Evolutionary conservation across 306 rosid species (phyloP).

Genomic region (Prunus armeniaca): DNA sequence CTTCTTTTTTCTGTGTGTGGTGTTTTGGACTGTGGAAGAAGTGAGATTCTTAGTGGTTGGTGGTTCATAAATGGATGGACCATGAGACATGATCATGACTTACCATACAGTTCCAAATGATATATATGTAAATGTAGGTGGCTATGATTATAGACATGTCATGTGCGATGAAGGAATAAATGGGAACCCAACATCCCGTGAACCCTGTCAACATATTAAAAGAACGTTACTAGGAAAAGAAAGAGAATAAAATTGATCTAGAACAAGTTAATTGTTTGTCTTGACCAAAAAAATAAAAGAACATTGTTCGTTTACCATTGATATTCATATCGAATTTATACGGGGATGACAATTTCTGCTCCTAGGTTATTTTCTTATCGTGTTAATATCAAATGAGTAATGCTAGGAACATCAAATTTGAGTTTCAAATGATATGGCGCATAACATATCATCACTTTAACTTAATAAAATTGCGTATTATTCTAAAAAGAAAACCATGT

Average conservation of each 20-base stretch:
- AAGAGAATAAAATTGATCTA: not conserved
- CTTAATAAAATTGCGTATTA: no score
- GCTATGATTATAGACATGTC: not conserved
- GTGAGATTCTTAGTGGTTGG: slow-evolving; percentile 39
- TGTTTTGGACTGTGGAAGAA: slow-evolving; percentile 20
- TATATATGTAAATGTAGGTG: slow-evolving; percentile 5
- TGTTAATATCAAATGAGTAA: no score
- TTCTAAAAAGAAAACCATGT: no score
- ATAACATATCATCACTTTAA: no score
- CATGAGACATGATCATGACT: not conserved
- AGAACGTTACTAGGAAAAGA: not conserved
- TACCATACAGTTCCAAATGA: not conserved
- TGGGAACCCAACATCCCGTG: not conserved
- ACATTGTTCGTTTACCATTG: no score
- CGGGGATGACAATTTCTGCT: no score
- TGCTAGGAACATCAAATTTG: no score
- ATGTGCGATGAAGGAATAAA: not conserved
- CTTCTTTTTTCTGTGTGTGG: not conserved
- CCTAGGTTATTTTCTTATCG: no score
- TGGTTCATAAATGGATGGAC: slow-evolving; percentile 33
- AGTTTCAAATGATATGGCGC: no score
- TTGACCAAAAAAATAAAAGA: no score
- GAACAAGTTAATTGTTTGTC: no score
- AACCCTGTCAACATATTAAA: not conserved
- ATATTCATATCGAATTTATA: no score